Conservation (phyloP, 2,329 filamentous ascomycete species). For the Phyllosticta citribraziliensis region DNA sequence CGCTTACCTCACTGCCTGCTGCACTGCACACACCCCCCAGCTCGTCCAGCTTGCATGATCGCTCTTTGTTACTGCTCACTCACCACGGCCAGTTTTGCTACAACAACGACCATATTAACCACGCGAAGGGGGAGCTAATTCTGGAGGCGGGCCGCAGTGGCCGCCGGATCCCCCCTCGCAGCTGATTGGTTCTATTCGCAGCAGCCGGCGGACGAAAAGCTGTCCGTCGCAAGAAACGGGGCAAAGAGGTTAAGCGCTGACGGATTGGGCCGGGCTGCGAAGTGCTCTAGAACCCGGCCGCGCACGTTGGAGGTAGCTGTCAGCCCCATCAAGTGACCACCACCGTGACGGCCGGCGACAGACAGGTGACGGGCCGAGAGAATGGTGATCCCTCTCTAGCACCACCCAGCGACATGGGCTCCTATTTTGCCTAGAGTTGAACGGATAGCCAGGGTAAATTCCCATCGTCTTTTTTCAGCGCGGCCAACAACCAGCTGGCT, state of each 20-base stretch:
- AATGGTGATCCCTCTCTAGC: neutral
- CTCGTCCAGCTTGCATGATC: too few relatives aligned
- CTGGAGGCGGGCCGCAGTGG: neutral
- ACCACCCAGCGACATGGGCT: neutral
- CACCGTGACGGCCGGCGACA: neutral
- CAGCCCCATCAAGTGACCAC: neutral
- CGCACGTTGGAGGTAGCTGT: neutral
- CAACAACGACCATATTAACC: neutral
- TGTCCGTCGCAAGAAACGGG: neutral
- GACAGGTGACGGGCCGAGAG: neutral
- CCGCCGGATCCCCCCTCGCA: neutral
- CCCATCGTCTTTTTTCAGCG: neutral
- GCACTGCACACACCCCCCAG: neutral
- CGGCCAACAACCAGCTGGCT: neutral
- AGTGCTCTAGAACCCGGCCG: neutral
- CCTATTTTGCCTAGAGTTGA: neutral
- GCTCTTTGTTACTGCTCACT: neutral
- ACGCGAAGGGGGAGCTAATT: neutral
- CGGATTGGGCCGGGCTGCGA: neutral
- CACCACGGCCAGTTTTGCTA: too few relatives aligned
- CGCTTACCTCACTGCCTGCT: neutral
- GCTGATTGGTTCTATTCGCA: neutral
- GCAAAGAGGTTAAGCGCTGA: neutral
- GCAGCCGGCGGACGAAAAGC: neutral
- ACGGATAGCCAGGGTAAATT: neutral